Evolutionary conservation across 441 rosid genomes (phyloP), one percentile per base, ranked within the genome.

Genomic region (Jatropha podagrica): DNA sequence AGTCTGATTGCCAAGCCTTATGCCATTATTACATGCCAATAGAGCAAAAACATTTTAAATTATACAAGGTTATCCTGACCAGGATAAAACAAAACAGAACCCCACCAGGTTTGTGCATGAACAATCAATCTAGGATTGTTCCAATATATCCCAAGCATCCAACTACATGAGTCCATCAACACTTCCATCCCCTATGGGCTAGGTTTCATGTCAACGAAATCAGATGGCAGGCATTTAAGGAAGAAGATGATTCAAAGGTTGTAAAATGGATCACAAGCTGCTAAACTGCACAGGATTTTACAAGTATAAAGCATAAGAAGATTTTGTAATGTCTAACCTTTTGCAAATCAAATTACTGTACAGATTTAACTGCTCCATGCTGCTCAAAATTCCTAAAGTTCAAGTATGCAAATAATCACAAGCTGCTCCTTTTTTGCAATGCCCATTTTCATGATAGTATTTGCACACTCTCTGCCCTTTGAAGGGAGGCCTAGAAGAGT

Each of bases 341-440:
- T 68, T 17, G 1, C 75, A 68, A 44, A 86, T 84, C 67, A 80
- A 68, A 63, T 62, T 73, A 81, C 85, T 83, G 80, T 85, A 88
- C 92, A 88, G 20, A 77, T 68, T 69, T 68, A 71, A 78, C 83
- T 71, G 76, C 62, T 32, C 81, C 80, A 75, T 9, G 60, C 78
- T 63, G 70, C 80, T 62, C 68, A 71, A 69, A 77, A 77, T 69
- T 69, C 71, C 70, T 68, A 76, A 77, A 71, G 27, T 81, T 83
- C 81, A 89, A 72, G 84, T 79, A 83, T 94, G 97, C 76, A 90
- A 77, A 82, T 88, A 94, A 80, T 88, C 91, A 86, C 98, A 92
- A 14, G 88, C 79, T 37, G 97, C 83, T 42, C 98, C 98, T 78
- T 91, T 94, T 85, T 84, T 91, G 86, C 98, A 94, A 71, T 85